phyloP scores from a whole-genome alignment of 352 stramenopile species.

The Peronospora destructor region DNA sequence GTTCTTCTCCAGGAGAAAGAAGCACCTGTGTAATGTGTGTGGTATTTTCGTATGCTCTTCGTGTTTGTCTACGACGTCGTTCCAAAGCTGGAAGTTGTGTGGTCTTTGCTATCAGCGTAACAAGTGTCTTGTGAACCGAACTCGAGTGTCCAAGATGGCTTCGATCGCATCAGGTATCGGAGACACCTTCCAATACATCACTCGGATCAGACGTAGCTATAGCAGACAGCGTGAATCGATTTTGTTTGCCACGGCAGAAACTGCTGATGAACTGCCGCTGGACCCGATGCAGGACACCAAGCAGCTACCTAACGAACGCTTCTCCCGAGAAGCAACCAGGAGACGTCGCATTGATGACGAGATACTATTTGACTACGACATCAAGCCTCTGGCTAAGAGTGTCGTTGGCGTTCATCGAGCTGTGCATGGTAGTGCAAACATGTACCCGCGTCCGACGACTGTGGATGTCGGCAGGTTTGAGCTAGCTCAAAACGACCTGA shows the following conservation, averaged over 20 bases:
- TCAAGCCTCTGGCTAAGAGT: conserved; percentile 28
- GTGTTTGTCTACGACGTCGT: conserved; percentile 54
- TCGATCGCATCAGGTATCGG: conserved; percentile 34
- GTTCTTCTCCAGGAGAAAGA: conserved; percentile 54
- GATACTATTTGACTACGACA: conserved; percentile 26
- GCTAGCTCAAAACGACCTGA: conserved; percentile 14
- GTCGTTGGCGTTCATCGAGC: conserved; percentile 27
- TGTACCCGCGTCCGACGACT: conserved; percentile 6
- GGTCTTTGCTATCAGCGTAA: conserved; percentile 57
- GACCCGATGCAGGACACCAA: conserved; percentile 32
- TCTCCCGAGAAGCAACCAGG: conserved; percentile 7
- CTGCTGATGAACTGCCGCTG: conserved; percentile 22
- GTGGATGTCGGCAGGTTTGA: conserved; percentile 13
- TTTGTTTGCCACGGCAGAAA: conserved; percentile 30
- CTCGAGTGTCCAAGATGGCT: conserved; percentile 44
- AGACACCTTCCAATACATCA: conserved; percentile 30
- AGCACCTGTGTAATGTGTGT: conserved; percentile 57
- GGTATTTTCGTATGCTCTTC: conserved; percentile 53
- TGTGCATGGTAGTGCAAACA: conserved; percentile 12
- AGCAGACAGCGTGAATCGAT: conserved; percentile 38
- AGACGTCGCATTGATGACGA: conserved; percentile 29
- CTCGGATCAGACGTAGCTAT: conserved; percentile 30
- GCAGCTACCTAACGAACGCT: conserved; percentile 16
- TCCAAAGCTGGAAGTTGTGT: conserved; percentile 58
- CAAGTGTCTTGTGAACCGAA: conserved; percentile 49